Conservation (phyloP, 2,329 filamentous ascomycete species). For the Trichoderma sp. region DNA sequence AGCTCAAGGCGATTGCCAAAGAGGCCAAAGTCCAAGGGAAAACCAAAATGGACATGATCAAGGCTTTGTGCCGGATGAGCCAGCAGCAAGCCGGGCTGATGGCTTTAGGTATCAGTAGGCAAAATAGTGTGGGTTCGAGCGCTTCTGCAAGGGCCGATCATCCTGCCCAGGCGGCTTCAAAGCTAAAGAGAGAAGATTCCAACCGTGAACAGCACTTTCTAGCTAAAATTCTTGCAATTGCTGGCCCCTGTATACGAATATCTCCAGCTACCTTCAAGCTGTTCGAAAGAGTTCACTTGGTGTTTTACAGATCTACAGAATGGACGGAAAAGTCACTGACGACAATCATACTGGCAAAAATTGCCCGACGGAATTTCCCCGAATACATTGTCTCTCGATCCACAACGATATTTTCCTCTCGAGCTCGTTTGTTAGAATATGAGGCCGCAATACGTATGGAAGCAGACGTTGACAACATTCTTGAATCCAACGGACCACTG, state of each 20-base stretch:
- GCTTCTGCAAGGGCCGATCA: conserved; percentile 49
- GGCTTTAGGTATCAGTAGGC: conserved; percentile 66
- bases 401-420: conserved; percentile 81
- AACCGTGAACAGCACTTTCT: conserved; percentile 76
- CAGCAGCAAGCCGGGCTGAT: conserved; percentile 74
- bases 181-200: conserved; percentile 39
- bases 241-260: conserved; percentile 82
- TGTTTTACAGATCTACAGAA: conserved; percentile 93
- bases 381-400: conserved; percentile 88
- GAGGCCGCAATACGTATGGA: conserved; percentile 84
- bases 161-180: conserved; percentile 26
- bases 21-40: conserved; percentile 85
- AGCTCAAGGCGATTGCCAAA: conserved; percentile 81
- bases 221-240: conserved; percentile 72
- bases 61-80: conserved; percentile 72
- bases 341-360: conserved; percentile 90
- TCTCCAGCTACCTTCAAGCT: conserved; percentile 72
- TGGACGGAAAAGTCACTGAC: conserved; percentile 98
- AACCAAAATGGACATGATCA: conserved; percentile 79
- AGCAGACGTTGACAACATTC: conserved; percentile 74
- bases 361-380: conserved; percentile 84
- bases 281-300: conserved; percentile 91
- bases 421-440: conserved; percentile 78
- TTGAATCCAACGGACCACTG: conserved; percentile 76
- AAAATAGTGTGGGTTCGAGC: conserved; percentile 59